Percentiles rank a stretch among this genome's conserved stretches.
These are phyloP conservation scores for Onygena corvina DNA, from an alignment of 2,329 filamentous ascomycete species.

Conservation along the genomic window DNA sequence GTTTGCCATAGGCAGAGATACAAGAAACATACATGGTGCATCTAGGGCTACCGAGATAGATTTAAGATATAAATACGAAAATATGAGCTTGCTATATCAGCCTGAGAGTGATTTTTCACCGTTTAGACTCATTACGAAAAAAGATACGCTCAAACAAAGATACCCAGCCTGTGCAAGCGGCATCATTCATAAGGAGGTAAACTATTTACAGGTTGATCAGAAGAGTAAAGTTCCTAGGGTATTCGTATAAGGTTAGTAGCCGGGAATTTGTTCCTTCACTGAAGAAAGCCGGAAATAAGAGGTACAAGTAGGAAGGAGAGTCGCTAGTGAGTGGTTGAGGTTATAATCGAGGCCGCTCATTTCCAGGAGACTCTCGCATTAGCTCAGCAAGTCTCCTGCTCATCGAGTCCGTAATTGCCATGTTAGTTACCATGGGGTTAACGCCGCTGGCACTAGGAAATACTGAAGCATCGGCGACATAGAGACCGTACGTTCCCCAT, in stretches of 20 bases:
- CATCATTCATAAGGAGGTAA: too few relatives aligned
- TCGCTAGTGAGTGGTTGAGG: neutral
- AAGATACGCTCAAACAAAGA: too few relatives aligned
- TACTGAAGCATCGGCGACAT: conserved; percentile 40
- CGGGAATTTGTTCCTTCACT: too few relatives aligned
- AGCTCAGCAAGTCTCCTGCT: conserved; percentile 29
- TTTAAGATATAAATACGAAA: too few relatives aligned
- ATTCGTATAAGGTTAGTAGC: too few relatives aligned
- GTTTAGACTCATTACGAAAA: too few relatives aligned
- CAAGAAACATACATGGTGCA: too few relatives aligned
- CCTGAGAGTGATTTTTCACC: too few relatives aligned
- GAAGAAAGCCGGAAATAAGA: neutral
- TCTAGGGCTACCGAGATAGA: neutral
- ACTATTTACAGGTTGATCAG: too few relatives aligned
- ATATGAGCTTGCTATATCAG: too few relatives aligned
- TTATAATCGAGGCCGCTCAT: neutral
- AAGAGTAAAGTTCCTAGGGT: too few relatives aligned
- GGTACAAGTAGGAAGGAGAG: neutral
- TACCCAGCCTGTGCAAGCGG: too few relatives aligned
- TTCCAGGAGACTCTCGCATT: neutral
- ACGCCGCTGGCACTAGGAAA: conserved; percentile 42
- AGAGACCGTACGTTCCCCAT: conserved; percentile 37
- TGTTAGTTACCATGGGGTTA: conserved; percentile 42
- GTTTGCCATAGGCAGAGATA: neutral
- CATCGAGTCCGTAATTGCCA: conserved; percentile 40